These are phyloP conservation scores for Cyberlindnera euphorbiiphila DNA, from an alignment of 805 yeast genomes.

Conservation along the genomic window DNA sequence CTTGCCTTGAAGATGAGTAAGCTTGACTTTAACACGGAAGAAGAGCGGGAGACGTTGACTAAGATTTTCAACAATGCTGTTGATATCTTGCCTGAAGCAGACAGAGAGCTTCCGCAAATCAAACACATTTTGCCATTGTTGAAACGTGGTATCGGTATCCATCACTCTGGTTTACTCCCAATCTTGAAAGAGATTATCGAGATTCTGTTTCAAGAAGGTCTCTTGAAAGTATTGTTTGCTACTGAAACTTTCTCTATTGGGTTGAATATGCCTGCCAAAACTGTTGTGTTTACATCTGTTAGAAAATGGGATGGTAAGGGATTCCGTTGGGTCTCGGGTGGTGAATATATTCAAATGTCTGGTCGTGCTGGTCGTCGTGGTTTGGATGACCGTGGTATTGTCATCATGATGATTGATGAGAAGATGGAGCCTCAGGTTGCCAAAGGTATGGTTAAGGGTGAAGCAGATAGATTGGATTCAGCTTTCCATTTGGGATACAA, in stretches of 20 bases:
- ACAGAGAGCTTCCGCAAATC: conserved; percentile 91
- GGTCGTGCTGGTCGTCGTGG: conserved; percentile 99
- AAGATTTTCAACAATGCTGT: conserved; percentile 91
- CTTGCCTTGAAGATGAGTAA: conserved; percentile 94
- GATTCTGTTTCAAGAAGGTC: conserved; percentile 94
- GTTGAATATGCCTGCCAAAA: conserved; percentile 98
- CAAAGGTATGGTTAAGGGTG: conserved; percentile 99
- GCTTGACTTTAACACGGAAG: conserved; percentile 89
- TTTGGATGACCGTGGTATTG: conserved; percentile 97
- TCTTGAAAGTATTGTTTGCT: conserved; percentile 90
- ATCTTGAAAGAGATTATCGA: conserved; percentile 93
- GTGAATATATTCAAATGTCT: conserved; percentile 99
- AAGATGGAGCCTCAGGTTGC: conserved; percentile 99
- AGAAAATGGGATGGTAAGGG: conserved; percentile 98
- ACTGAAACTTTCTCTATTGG: conserved; percentile 99
- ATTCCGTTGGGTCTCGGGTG: conserved; percentile 99
- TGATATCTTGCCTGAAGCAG: conserved; percentile 81
- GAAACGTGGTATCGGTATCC: conserved; percentile 96
- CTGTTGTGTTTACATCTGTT: conserved; percentile 96
- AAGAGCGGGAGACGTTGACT: conserved; percentile 86
- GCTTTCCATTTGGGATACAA: conserved; percentile 97
- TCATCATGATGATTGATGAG: conserved; percentile 98
- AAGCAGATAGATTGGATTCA: conserved; percentile 94
- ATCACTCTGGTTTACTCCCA: conserved; percentile 94
- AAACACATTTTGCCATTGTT: conserved; percentile 84